Conservation (phyloP, 441 rosid genomes). For the Erodium chrysanthum region DNA sequence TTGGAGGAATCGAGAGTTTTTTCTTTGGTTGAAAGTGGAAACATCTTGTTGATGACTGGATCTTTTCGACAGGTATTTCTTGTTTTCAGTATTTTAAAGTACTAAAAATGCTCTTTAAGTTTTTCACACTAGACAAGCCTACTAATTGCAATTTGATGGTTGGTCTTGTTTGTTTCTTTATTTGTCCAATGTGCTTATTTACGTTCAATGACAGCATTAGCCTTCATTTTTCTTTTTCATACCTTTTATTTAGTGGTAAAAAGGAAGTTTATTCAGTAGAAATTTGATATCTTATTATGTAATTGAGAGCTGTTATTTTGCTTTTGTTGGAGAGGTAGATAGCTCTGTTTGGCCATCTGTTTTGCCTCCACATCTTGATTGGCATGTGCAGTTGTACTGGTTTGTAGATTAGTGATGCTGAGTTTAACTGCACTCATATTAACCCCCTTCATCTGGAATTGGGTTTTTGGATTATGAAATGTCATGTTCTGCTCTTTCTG, state of each 20-base stretch:
- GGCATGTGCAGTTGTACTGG: neutral
- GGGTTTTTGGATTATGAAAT: neutral
- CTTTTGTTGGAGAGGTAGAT: neutral
- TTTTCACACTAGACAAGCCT: neutral
- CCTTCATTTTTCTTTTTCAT: neutral
- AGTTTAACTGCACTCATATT: neutral
- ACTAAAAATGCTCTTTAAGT: neutral
- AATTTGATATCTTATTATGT: neutral
- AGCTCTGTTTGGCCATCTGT: neutral
- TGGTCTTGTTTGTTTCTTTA: neutral
- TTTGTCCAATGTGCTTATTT: neutral
- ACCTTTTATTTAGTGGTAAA: neutral
- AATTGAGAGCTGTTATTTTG: neutral
- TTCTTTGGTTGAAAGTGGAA: conserved; percentile 13
- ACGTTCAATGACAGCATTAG: neutral
- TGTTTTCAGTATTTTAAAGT: neutral
- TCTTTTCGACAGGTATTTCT: conserved; percentile 10
- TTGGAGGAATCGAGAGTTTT: conserved; percentile 9
- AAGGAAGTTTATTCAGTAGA: neutral
- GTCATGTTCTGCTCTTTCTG: conserved; percentile 23
- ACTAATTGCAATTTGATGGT: conserved; percentile 1
- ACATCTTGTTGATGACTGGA: conserved; percentile 8
- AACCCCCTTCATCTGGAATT: neutral
- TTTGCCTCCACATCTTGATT: neutral
- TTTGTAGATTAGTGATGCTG: neutral